Conservation (phyloP, 1,139 yeast species). For the Hyphopichia fennica region DNA sequence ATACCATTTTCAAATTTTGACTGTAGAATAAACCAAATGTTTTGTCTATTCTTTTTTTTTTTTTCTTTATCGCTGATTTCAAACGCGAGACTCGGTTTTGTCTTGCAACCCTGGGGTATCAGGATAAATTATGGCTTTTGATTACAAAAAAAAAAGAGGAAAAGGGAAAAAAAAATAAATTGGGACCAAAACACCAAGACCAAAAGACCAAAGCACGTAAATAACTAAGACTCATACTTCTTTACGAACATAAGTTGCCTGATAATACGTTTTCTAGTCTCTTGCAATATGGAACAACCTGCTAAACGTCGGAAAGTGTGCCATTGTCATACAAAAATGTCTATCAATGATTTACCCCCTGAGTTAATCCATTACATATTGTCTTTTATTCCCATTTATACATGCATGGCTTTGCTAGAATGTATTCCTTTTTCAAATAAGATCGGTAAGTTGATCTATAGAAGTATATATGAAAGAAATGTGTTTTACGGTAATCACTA, state of each 20-base stretch:
- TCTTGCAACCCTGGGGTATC: not conserved
- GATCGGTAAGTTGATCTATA: slow-evolving; percentile 5
- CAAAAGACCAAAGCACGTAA: too few relatives aligned
- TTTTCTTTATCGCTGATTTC: not conserved
- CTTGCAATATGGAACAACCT: not conserved
- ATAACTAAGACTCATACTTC: too few relatives aligned
- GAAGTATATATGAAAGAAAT: slow-evolving; percentile 14
- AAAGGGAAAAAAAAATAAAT: not conserved
- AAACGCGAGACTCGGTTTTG: not conserved
- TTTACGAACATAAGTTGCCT: too few relatives aligned
- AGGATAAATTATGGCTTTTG: too few relatives aligned
- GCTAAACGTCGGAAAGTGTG: not conserved
- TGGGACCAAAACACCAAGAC: not conserved
- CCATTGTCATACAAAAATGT: not conserved
- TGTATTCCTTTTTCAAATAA: slow-evolving; percentile 3
- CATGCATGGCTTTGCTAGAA: slow-evolving; percentile 11
- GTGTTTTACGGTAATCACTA: slow-evolving; percentile 4
- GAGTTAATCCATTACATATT: slow-evolving; percentile 14
- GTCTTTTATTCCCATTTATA: slow-evolving; percentile 12
- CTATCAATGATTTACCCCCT: slow-evolving; percentile 9
- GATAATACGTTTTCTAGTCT: not conserved
- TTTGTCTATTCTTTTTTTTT: too few relatives aligned
- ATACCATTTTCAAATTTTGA: not conserved
- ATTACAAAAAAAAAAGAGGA: not conserved
- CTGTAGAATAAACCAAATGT: too few relatives aligned